These are phyloP conservation scores for Cnidoscolus chayamansa DNA, from an alignment of 441 rosid genomes.

Conservation along the genomic window DNA sequence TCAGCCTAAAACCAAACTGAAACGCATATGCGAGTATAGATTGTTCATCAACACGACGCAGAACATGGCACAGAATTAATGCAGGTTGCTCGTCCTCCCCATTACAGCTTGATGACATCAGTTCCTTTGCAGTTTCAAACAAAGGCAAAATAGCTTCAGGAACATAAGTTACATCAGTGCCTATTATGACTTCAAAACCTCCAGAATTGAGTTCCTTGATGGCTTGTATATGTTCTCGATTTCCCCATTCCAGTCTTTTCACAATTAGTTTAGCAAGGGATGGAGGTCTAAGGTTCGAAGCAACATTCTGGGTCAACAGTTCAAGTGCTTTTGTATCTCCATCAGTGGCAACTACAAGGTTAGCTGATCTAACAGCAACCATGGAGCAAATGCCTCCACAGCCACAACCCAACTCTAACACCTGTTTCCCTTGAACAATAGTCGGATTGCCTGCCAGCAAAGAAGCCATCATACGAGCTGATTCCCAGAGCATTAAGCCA, in stretches of 20 bases:
- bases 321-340: constrained; percentile 62
- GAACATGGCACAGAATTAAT: constrained; percentile 67
- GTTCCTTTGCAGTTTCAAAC: constrained; percentile 68
- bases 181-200: constrained; percentile 75
- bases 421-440: constrained; percentile 61
- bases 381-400: constrained; percentile 84
- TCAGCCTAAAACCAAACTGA: constrained; percentile 58
- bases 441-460: constrained; percentile 66
- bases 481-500: constrained; percentile 96
- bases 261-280: constrained; percentile 40
- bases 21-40: constrained; percentile 63
- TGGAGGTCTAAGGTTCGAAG: constrained; percentile 47
- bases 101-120: constrained; percentile 34
- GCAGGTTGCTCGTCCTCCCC: constrained; percentile 36
- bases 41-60: constrained; percentile 73
- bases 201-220: constrained; percentile 34
- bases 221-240: constrained; percentile 49
- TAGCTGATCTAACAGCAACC: constrained; percentile 61
- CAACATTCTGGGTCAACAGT: constrained; percentile 50
- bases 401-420: constrained; percentile 81
- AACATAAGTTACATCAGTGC: constrained; percentile 75
- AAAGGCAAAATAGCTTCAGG: constrained; percentile 67
- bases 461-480: constrained; percentile 80
- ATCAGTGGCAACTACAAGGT: constrained; percentile 73
- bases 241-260: constrained; percentile 76